Evolutionary conservation across 768 basidiomycete species (phyloP), one percentile per base, ranked within the genome.

Genomic region (Crucibulum laeve): DNA sequence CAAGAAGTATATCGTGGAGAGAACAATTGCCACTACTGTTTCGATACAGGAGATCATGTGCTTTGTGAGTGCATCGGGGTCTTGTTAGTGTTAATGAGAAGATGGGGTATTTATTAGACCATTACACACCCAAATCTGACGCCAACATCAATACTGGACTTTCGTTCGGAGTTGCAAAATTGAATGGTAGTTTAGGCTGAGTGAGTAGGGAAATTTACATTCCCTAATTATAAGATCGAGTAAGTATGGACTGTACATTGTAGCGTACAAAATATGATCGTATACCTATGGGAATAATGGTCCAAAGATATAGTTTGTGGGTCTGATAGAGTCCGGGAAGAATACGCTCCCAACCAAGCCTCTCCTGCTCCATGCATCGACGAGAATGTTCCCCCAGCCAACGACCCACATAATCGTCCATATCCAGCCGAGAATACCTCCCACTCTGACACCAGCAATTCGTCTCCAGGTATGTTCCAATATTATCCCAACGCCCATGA

Each of bases 381-480:
- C 57, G 24, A 74, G 34, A 2, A 60, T 21, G 22, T 58, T 58
- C 6, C 59, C 71, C 55, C 64, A 69, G 4, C 51, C 42, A 4
- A 66, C 1, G 2, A 65, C 26, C 68, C 67, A 74, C 5, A 42
- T 17, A 46, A 49, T 49, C 5, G 62, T 55, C 79, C 79, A 81
- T 3, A 67, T n/a, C 55, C 64, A 61, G 3, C 78, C 76, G 1
- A 48, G 0, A 42, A 57, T 37, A 1, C 76, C 79, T 18, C 53
- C 51, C 1, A 75, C 68, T 13, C 58, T 58, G 25, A 26, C 47
- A 5, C 72, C 67, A 0, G 67, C 69, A 3, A 42, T 14, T 3
- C 40, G 51, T 39, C 55, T 58, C 64, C 62, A 77, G 14, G 50
- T 26, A 11, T 52, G 40, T 53, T 79, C 77, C n/a, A 69, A 15